Percentiles rank a stretch among this genome's conserved stretches.
Evolutionary conservation across 805 yeast genomes (phyloP).

Genomic region (Candida wancherniae): DNA sequence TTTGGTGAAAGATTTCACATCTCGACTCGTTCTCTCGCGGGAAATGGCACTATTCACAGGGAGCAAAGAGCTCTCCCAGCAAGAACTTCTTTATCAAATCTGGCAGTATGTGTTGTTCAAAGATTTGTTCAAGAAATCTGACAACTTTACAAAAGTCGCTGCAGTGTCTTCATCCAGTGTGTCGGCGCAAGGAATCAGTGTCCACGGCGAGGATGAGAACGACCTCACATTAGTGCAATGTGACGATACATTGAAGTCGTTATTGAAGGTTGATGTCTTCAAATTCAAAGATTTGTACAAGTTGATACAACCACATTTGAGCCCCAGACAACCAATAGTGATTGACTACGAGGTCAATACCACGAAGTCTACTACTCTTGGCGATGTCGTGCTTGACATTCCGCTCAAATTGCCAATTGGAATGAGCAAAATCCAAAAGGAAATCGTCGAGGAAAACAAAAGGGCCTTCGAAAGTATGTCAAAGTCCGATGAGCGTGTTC

Average conservation of each 20-base stretch:
- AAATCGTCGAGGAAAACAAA: conserved; percentile 33
- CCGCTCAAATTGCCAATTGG: conserved; percentile 40
- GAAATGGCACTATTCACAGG: conserved; percentile 70
- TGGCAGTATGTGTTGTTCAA: conserved; percentile 79
- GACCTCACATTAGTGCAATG: conserved; percentile 33
- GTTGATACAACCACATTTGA: conserved; percentile 58
- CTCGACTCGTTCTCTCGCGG: conserved; percentile 58
- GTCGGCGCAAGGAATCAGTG: conserved; percentile 13
- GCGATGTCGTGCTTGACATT: conserved; percentile 76
- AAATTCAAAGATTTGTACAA: conserved; percentile 71
- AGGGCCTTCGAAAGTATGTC: conserved; percentile 40
- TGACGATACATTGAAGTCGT: conserved; percentile 43
- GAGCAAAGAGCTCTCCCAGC: conserved; percentile 72
- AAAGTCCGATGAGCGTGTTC: conserved; percentile 40
- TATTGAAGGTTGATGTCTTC: conserved; percentile 49
- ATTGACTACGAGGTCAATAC: conserved; percentile 74
- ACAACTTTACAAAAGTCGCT: conserved; percentile 29
- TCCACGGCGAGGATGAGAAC: conserved; percentile 24
- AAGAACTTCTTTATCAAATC: conserved; percentile 71
- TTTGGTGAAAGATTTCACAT: conserved; percentile 68
- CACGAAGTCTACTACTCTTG: conserved; percentile 70
- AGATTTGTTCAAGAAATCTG: conserved; percentile 41
- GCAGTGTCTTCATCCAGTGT: conserved; percentile 31
- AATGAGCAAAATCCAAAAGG: conserved; percentile 33
- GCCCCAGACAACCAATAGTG: conserved; percentile 78